phyloP scores from a whole-genome alignment of 78 protist genomes.

The Speleostelium caveatum region DNA sequence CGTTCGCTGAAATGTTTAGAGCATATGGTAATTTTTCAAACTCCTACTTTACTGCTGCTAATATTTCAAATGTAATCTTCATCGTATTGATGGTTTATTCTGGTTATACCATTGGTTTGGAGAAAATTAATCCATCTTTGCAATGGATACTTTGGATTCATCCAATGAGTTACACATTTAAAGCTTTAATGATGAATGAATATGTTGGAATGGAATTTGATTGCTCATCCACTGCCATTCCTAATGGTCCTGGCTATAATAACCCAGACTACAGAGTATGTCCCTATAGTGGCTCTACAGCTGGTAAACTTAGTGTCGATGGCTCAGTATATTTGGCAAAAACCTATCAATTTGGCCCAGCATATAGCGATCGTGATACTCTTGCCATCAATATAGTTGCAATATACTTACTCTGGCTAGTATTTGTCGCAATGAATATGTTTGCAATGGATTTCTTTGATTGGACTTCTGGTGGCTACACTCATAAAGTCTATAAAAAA shows the following conservation, averaged over 20 bases:
- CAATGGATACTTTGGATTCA: slow-evolving; percentile 73
- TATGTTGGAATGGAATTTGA: background rate
- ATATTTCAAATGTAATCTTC: slow-evolving; percentile 7
- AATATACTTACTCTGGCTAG: slow-evolving; percentile 37
- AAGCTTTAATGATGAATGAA: slow-evolving; percentile 65
- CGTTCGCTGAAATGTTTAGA: slow-evolving; percentile 57
- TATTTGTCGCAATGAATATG: slow-evolving; percentile 32
- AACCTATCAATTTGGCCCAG: slow-evolving; percentile 20
- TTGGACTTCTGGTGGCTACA: slow-evolving; percentile 63
- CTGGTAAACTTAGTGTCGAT: background rate
- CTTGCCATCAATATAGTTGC: slow-evolving; percentile 25
- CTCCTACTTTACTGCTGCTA: slow-evolving; percentile 32
- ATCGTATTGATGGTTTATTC: slow-evolving; percentile 49
- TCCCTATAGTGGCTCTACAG: slow-evolving; percentile 7
- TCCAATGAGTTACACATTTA: slow-evolving; percentile 67
- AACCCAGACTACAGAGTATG: slow-evolving; percentile 1
- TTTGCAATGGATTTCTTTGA: slow-evolving; percentile 47
- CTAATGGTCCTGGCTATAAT: background rate
- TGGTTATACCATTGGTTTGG: slow-evolving; percentile 55
- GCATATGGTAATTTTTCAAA: slow-evolving; percentile 48
- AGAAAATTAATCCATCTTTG: slow-evolving; percentile 71
- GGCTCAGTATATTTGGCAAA: slow-evolving; percentile 22
- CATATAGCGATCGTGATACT: slow-evolving; percentile 4
- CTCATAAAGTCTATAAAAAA: slow-evolving; percentile 63
- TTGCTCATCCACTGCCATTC: background rate